A percentile compares a stretch with the other conserved stretches of the same genome.
Evolutionary conservation across 148 eudicot species (phyloP).

Genomic region (Salicornia ramosissima): DNA sequence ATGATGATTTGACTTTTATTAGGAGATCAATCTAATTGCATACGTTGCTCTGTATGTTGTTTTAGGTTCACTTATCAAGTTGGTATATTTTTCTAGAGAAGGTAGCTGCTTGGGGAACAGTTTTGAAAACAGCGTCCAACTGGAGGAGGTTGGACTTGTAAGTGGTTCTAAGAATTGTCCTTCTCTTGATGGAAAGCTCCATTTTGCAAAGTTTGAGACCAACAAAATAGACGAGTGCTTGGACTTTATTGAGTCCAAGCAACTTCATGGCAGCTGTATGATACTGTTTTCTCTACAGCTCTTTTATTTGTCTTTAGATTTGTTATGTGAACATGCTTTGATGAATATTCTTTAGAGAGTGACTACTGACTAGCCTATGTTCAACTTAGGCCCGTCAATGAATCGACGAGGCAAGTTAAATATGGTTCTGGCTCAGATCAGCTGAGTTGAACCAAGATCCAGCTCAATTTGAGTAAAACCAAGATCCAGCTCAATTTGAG

Average conservation of each 20-base stretch:
- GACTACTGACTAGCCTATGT: too few species aligned
- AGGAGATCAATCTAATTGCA: not conserved
- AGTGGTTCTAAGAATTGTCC: constrained; percentile 30
- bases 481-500: too few species aligned
- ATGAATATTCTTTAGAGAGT: not conserved
- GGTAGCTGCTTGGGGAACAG: constrained; percentile 30
- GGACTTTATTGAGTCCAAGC: constrained; percentile 68
- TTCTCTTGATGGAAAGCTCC: constrained; percentile 56
- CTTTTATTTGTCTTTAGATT: not conserved
- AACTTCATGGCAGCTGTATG: constrained; percentile 56
- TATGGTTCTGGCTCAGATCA: not conserved
- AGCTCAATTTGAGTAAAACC: not conserved
- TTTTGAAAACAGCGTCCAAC: constrained; percentile 21
- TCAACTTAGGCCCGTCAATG: too few species aligned
- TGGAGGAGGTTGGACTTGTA: constrained; percentile 33
- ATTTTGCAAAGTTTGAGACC: constrained; percentile 83
- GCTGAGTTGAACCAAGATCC: not conserved
- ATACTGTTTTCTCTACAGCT: not conserved
- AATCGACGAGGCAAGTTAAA: not conserved
- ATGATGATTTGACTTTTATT: not conserved
- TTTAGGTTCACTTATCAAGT: constrained; percentile 80
- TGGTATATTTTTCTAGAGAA: constrained; percentile 64
- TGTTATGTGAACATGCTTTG: not conserved
- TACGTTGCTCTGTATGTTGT: not conserved
- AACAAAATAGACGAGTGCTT: constrained; percentile 74